Base-by-base conservation (phyloP, 2,329 filamentous ascomycete species). In the Mycosphaerella sp. region DNA sequence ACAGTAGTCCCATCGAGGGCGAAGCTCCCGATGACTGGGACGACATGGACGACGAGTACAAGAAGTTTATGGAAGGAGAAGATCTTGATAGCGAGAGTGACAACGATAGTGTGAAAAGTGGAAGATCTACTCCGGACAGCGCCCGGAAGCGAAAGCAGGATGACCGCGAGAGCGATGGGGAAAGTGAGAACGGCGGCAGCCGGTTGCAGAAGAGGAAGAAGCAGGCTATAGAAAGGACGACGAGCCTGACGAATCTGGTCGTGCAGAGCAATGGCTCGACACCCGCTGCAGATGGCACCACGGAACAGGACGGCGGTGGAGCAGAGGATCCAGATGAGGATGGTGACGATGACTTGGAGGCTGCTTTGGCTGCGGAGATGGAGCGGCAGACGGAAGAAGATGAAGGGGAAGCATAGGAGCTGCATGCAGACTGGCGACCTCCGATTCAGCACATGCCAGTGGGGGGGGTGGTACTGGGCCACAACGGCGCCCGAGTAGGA, bases 21-120 rank as follows among this genome's bases (percentile, higher is more conserved):
- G 64, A 68, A 44, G 47, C 56, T 7, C 67, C 70, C 9, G 72
- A 74, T 4, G 73, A 74, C 38, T 73, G 70, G 48, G 72, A 74
- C 8, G 73, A 73, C 10, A 66, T 73, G 1, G 84, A 89, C 60
- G 83, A 86, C 55, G 89, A 95, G 64, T 73, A 95, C 8, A 81
- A 80, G 11, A 87, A 89, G 44, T 91, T 93, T 61, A 73, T 93
- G 61, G 77, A 73, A 2, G 77, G 78, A 53, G 75, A 73, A 52
- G 78, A 82, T 8, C 55, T 55, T 11, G 63, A 60, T 14, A 55
- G 54, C 41, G 54, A 54, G 9, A 62, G 55, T 14, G 64, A 66
- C 40, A 44, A 48, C 5, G 63, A 66, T 38, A 64, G 62, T 40
- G 53, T 59, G 2, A 34, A 53, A 39, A 61, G 55, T 39, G 58